Evolutionary conservation across 371 early-diverging fungal genomes (phyloP).

Genomic region (Mucor indicus): DNA sequence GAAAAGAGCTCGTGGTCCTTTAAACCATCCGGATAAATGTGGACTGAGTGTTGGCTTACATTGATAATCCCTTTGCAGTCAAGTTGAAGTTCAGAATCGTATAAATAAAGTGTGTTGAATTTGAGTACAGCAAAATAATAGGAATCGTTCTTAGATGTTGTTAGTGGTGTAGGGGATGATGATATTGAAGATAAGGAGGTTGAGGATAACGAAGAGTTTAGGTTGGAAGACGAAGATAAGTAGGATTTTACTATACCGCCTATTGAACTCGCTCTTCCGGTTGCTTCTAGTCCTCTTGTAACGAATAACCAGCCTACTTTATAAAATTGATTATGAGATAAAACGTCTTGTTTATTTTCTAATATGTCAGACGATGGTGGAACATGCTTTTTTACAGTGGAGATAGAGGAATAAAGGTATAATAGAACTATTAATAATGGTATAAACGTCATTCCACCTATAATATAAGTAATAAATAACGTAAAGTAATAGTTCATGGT

Average conservation of each 20-base stretch:
- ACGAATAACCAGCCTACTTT: slow-evolving; percentile 53
- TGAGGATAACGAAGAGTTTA: not conserved
- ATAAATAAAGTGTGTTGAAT: slow-evolving; percentile 76
- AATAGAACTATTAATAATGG: slow-evolving; percentile 24
- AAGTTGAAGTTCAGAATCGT: slow-evolving; percentile 76
- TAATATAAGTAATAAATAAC: slow-evolving; percentile 30
- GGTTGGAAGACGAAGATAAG: slow-evolving; percentile 22
- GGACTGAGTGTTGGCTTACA: slow-evolving; percentile 63
- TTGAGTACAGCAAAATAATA: slow-evolving; percentile 74
- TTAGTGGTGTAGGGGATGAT: not conserved
- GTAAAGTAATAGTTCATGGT: slow-evolving; percentile 5
- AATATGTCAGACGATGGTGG: not conserved
- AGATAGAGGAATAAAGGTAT: not conserved
- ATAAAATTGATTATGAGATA: slow-evolving; percentile 20
- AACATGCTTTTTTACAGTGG: not conserved
- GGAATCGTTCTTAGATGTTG: slow-evolving; percentile 1
- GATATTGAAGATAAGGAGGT: not conserved
- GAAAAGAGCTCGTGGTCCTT: slow-evolving; percentile 62
- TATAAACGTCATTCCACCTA: slow-evolving; percentile 46
- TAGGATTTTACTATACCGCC: slow-evolving; percentile 38
- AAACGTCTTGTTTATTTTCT: slow-evolving; percentile 12
- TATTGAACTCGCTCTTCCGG: slow-evolving; percentile 22
- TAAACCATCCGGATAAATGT: slow-evolving; percentile 61
- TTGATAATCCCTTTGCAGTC: slow-evolving; percentile 78
- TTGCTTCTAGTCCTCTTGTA: slow-evolving; percentile 26